Percentiles rank a stretch among this genome's conserved stretches.
Evolutionary conservation across 352 stramenopile species (phyloP).

Genomic region (Chrysophaeum taylorii): DNA sequence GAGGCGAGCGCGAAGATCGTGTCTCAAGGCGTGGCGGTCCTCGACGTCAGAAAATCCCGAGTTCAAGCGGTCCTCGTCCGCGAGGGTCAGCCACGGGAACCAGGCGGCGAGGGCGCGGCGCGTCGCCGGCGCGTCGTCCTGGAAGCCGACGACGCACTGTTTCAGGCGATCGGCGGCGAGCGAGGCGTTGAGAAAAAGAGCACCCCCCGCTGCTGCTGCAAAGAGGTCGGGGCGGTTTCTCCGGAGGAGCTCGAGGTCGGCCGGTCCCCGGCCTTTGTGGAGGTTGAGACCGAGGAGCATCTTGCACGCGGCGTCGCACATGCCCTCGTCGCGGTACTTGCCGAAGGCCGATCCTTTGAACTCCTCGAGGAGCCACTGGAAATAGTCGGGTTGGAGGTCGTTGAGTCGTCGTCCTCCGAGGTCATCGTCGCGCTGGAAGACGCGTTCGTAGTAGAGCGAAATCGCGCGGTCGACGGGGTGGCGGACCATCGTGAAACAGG

Average conservation of each 20-base stretch:
- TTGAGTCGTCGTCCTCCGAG: constrained; percentile 16
- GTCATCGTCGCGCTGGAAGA: constrained; percentile 18
- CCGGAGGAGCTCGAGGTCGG: background rate
- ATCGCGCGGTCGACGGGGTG: constrained; percentile 30
- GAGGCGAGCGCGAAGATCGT: constrained; percentile 12
- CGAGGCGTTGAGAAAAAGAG: background rate
- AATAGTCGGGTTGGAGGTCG: constrained; percentile 12
- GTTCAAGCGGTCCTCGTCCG: constrained; percentile 15
- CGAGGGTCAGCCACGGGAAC: constrained; percentile 29
- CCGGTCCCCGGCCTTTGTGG: constrained; percentile 14
- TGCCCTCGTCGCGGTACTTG: constrained; percentile 29
- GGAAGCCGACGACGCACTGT: constrained; percentile 29
- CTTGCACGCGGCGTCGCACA: constrained; percentile 26
- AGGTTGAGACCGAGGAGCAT: constrained; percentile 20
- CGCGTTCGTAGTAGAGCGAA: constrained; percentile 29
- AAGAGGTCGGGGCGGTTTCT: background rate
- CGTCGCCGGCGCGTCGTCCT: constrained; percentile 25
- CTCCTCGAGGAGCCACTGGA: constrained; percentile 15
- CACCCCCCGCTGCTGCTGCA: background rate
- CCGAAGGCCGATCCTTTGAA: constrained; percentile 19
- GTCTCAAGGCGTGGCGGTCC: background rate
- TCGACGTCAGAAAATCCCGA: constrained; percentile 9
- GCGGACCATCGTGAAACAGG: constrained; percentile 23
- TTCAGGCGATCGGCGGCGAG: constrained; percentile 16
- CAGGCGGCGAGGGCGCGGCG: constrained; percentile 15